Base-by-base conservation (phyloP, 2,329 filamentous ascomycete species). In the Myrmaecium sp. region DNA sequence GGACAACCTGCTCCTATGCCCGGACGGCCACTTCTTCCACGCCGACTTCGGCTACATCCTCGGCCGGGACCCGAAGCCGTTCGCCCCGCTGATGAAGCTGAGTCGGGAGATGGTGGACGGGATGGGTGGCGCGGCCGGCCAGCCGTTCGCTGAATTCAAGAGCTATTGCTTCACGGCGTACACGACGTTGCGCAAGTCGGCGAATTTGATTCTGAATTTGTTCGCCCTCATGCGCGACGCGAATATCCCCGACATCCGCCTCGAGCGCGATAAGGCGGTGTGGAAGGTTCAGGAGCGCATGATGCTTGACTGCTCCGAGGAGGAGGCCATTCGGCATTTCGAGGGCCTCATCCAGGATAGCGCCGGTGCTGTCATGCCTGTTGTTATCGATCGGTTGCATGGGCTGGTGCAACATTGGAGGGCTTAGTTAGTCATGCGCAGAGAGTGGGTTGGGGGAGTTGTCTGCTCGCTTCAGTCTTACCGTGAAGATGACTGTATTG, bases 11-110 rank as follows among this genome's bases (percentile, higher is more conserved):
- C 71, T 98, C 14, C 69, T 98, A 4, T 71, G 83, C 0, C 84
- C 89, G 1, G 77, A 84, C 38, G 89, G 71, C 4, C 82, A 91
- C 52, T 98, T 98, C 60, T 94, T 98, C 65, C 89, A 98, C 49
- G 84, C 86, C 16, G 89, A 98, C 51, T 98, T 98, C 43, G 89
- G 91, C 21, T 98, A 92, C 53, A 98, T 98, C 34, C 74, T 98
- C 2, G 89, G 89, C 11, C 79, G 89, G 21, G 89, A 98, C 40
- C 89, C 89, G 0, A 98, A 98, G 46, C 89, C 89, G 0, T 95
- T 98, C 46, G 86, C 89, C 0, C 89, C 89, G 0, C 73, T 86
- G 27, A 93, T 98, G 75, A 98, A 98, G 52, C 69, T 98, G 6
- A 86, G 78, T 45, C 86, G 84, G 40, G 86, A 98, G 46, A 98